Base-by-base conservation (phyloP, 306 rosid genomes). In the Gastrolobium villosum region DNA sequence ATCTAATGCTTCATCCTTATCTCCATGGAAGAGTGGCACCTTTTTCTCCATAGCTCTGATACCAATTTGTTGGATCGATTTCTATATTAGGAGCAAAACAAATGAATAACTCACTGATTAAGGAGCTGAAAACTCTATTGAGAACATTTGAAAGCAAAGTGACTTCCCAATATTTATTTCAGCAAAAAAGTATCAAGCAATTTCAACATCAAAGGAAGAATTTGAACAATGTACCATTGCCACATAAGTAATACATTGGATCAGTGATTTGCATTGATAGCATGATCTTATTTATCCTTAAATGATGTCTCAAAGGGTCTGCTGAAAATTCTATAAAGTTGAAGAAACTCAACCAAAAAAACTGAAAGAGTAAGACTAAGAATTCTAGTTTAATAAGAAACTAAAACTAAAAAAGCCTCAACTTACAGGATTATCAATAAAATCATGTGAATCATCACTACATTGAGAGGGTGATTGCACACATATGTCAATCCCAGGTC, bases 401-500 rank as follows among this genome's bases (percentile, higher is more conserved):
- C n/a, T n/a, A n/a, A n/a, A n/a, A 20, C 26, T 20, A 20, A 20
- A 20, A 20, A 20, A 20, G 26, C 26, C 26, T 64, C 64, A 20
- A 76, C 97, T 90, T 83, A 90, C 97, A 35, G 87, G 92, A 61
- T 84, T 71, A 4, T 8, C 20, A 57, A 7, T 59, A 55, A 41
- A 9, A 46, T 75, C 84, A 37, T 65, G 85, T 1, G 87, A 83
- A 63, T 37, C 50, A 10, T 46, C 66, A 43, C 74, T 20, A 36
- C 40, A 61, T 60, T 65, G 64, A 54, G 89, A 76, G 44, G 74
- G 10, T 37, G 90, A 79, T 69, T 84, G 82, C 72, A 89, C 92
- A 65, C 92, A 92, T 43, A 94, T 53, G 60, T 94, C 99, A 13
- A 92, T 78, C 35, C 99, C 97, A 14, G 92, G 91, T 65, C 99